A percentile compares a stretch with the other conserved stretches of the same genome.
phyloP scores from a whole-genome alignment of 805 yeast species.

The Barnettozyma wickerhamii region DNA sequence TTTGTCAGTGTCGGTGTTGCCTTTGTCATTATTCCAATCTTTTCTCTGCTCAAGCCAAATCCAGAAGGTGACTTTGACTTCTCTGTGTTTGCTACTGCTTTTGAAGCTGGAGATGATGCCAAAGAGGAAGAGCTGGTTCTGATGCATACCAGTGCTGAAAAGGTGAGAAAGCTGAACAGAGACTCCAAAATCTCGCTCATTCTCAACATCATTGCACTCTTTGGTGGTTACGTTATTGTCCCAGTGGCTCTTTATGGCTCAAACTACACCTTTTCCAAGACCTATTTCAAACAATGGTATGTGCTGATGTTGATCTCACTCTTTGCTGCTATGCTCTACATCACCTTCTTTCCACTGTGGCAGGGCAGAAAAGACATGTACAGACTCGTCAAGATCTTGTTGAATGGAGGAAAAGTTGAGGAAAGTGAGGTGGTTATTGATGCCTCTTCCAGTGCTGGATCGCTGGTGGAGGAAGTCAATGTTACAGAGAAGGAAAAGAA shows the following conservation, averaged over 20 bases:
- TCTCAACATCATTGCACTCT: constrained; percentile 31
- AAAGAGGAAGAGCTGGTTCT: constrained; percentile 30
- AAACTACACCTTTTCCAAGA: constrained; percentile 30
- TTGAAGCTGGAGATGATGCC: constrained; percentile 33
- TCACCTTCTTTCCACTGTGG: constrained; percentile 34
- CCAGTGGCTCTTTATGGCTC: constrained; percentile 32
- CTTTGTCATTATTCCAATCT: constrained; percentile 28
- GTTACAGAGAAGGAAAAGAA: neutral
- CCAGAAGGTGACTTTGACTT: constrained; percentile 21
- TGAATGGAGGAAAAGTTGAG: constrained; percentile 2
- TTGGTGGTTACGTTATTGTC: constrained; percentile 30
- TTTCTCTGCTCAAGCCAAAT: constrained; percentile 29
- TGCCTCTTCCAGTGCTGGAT: neutral
- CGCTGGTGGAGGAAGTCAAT: neutral
- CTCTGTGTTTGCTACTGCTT: constrained; percentile 14
- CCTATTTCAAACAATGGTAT: constrained; percentile 33
- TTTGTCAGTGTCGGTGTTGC: constrained; percentile 21
- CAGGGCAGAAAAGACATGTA: constrained; percentile 27
- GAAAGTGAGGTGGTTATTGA: neutral
- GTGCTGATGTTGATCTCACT: constrained; percentile 36
- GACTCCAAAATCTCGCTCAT: constrained; percentile 38
- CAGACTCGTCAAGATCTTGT: constrained; percentile 1
- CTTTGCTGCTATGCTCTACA: constrained; percentile 31
- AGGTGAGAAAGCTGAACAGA: constrained; percentile 25
- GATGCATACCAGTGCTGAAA: constrained; percentile 19